Percentiles rank a stretch among this genome's conserved stretches.
These are phyloP conservation scores for Usnea hakonensis DNA, from an alignment of 495 filamentous ascomycete genomes.

Conservation along the genomic window DNA sequence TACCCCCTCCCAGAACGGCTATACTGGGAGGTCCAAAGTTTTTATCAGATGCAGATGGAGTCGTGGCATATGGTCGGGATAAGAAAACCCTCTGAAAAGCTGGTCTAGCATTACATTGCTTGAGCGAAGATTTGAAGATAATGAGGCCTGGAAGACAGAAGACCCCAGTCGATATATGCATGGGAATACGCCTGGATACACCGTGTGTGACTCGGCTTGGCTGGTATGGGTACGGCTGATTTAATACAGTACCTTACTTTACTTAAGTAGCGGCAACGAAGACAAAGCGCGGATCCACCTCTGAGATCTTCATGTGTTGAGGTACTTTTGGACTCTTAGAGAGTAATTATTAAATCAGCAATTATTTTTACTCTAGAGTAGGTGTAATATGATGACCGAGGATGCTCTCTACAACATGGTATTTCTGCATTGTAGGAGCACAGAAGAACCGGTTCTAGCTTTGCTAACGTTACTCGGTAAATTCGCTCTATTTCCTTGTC, in stretches of 20 bases:
- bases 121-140: conserved; percentile 19
- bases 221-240: not conserved
- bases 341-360: not conserved
- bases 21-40: conserved; percentile 33
- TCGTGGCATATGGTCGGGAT: conserved; percentile 2
- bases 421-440: not conserved
- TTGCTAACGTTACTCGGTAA: not conserved
- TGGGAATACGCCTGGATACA: not conserved
- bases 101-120: conserved; percentile 23
- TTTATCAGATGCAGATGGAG: not conserved
- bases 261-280: too few species aligned
- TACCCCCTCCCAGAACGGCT: conserved; percentile 78
- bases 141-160: conserved; percentile 14
- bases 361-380: too few species aligned
- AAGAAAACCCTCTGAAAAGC: conserved; percentile 14
- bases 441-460: not conserved
- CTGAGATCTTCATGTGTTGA: not conserved
- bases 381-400: not conserved
- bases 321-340: too few species aligned
- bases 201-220: not conserved
- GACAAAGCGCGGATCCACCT: not conserved
- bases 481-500: not conserved
- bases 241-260: not conserved
- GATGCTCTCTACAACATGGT: not conserved
- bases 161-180: conserved; percentile 1